Base-by-base conservation (phyloP, 148 eudicot species). In the Mesembryanthemum crystallinum region DNA sequence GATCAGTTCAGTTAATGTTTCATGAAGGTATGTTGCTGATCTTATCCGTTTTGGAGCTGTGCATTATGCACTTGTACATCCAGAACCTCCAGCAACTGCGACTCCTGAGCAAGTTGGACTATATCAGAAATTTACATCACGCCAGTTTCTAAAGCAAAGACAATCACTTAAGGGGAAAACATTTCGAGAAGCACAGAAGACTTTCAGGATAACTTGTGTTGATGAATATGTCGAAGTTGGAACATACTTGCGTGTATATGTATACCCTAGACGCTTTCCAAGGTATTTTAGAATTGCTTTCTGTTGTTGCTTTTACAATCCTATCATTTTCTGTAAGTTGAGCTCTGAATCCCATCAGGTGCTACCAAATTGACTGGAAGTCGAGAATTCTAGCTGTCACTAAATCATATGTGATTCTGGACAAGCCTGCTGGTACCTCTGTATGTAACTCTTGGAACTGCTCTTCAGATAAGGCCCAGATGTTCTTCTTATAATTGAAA, bases 11-110 rank as follows among this genome's bases (percentile, higher is more conserved):
- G 15, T 70, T n/a, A 74, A 82, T 83, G 57, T 37, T 80, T 52
- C 39, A 55, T 78, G 78, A 84, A 95, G 99, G 86, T 95, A 83
- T 89, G 98, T 92, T 86, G 88, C 90, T 81, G 98, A 95, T 75
- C 96, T 95, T 57, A 95, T 95, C 83, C 91, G 79, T 37, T 92
- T 95, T 85, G 99, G 99, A 82, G 94, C 99, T 76, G 93, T 95
- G 55, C 86, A 89, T 82, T 90, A 87, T 78, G 99, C 99, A 75
- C 94, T 92, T 72, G 93, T 95, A 72, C 90, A 87, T 76, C 99
- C 99, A 25, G 69, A 83, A 64, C 98, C 98, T 32, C 99, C 99
- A 77, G 77, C 91, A 77, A 92, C 83, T 79, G 99, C 99, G 42
- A 92, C 92, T 28, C 79, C 82, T 1, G 94, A 92, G 89, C 88